phyloP scores from a whole-genome alignment of 805 yeast species.

The Candida nemodendra region DNA sequence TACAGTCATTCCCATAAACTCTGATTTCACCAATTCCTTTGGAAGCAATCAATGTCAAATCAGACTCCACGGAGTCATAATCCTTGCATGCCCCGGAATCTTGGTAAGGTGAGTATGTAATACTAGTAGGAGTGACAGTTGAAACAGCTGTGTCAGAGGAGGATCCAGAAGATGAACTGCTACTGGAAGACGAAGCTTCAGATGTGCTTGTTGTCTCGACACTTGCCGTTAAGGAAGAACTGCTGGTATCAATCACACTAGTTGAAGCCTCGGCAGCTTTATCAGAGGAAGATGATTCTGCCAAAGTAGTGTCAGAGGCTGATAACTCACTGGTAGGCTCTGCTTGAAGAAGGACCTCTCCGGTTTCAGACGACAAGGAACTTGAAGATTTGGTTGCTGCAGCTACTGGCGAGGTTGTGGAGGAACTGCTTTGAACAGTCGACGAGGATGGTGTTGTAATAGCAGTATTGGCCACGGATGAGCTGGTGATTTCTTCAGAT shows the following conservation, averaged over 20 bases:
- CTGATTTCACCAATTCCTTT: constrained; percentile 69
- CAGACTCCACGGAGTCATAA: constrained; percentile 50
- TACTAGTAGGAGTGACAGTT: constrained; percentile 46
- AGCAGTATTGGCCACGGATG: constrained; percentile 2
- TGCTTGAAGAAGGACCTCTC: neutral
- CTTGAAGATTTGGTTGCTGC: neutral
- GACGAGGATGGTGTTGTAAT: constrained; percentile 3
- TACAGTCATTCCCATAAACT: constrained; percentile 86
- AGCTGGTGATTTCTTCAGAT: constrained; percentile 2
- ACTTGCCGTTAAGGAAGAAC: constrained; percentile 22
- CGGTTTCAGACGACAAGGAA: neutral
- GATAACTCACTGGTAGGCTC: neutral
- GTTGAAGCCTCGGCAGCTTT: neutral
- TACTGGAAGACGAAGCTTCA: constrained; percentile 19
- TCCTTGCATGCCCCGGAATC: constrained; percentile 67
- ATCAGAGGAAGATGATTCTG: neutral
- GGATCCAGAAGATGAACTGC: constrained; percentile 29
- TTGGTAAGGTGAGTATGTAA: constrained; percentile 79
- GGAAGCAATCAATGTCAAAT: constrained; percentile 54
- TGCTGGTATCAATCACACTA: neutral
- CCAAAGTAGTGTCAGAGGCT: neutral
- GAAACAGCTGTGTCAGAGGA: constrained; percentile 26
- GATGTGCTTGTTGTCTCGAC: too few relatives aligned
- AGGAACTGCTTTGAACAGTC: neutral
- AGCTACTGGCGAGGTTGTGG: too few relatives aligned